phyloP scores from a whole-genome alignment of 768 basidiomycete species.

The Tulasnella sp. region DNA sequence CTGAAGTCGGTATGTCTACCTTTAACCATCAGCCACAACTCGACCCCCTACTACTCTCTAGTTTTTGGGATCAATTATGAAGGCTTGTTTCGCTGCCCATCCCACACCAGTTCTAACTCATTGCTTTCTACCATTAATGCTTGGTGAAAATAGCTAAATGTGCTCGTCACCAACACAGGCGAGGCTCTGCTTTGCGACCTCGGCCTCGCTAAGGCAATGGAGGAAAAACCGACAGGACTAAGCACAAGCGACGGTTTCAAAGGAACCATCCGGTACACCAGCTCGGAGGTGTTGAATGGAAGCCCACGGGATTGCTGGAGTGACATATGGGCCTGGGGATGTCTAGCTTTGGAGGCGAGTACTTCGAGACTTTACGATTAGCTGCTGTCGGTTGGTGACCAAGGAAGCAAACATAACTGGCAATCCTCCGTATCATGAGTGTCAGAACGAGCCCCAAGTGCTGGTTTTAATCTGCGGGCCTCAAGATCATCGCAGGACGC shows the following conservation, averaged over 20 bases:
- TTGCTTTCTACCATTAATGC: not conserved
- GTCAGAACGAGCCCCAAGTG: not conserved
- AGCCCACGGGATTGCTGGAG: not conserved
- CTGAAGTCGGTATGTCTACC: not conserved
- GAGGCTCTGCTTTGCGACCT: not conserved
- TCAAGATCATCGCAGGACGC: not conserved
- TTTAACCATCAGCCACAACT: not conserved
- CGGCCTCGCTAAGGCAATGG: not conserved
- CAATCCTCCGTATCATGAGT: not conserved
- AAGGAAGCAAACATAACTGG: not conserved
- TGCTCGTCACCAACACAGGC: not conserved
- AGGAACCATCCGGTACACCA: not conserved
- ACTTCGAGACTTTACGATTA: too few relatives aligned
- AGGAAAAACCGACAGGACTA: not conserved
- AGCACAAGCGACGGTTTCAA: not conserved
- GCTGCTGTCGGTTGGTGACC: not conserved
- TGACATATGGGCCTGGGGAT: constrained; percentile 1
- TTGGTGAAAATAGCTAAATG: not conserved
- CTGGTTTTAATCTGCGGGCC: not conserved
- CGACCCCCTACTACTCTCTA: not conserved
- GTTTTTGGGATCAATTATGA: not conserved
- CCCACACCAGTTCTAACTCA: not conserved
- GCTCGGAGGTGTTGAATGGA: not conserved
- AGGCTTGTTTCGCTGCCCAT: not conserved
- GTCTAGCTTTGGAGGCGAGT: constrained; percentile 4